Conservation (phyloP, 2,329 filamentous ascomycete species). For the Ascocoryne sarcoides region DNA sequence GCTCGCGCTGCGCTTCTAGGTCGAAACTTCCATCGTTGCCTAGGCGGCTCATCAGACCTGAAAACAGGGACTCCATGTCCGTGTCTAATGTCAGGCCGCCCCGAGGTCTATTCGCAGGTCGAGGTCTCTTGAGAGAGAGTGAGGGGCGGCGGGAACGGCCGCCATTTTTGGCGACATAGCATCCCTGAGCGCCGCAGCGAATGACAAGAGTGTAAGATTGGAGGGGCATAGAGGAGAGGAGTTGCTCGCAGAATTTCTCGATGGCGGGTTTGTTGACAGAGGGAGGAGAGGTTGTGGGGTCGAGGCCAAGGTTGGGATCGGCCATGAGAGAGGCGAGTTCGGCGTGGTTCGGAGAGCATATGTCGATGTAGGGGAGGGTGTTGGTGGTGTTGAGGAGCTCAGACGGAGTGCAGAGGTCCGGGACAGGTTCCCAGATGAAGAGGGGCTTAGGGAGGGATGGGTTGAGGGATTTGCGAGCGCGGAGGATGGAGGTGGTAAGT, state of each 20-base stretch:
- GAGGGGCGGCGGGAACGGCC: slow-evolving; percentile 18
- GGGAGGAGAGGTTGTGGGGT: slow-evolving; percentile 21
- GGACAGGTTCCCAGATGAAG: slow-evolving; percentile 93
- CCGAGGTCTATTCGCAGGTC: slow-evolving; percentile 29
- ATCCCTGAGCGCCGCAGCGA: slow-evolving; percentile 63
- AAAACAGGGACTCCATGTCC: slow-evolving; percentile 55
- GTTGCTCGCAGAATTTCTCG: slow-evolving; percentile 53
- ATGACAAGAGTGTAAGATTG: slow-evolving; percentile 59
- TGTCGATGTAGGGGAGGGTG: slow-evolving; percentile 50
- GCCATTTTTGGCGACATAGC: slow-evolving; percentile 44
- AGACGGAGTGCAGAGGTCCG: slow-evolving; percentile 71
- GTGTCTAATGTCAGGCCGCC: slow-evolving; percentile 50
- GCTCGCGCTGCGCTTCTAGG: slow-evolving; percentile 32
- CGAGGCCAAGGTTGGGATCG: slow-evolving; percentile 33
- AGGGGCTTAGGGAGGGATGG: slow-evolving; percentile 45
- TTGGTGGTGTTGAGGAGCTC: slow-evolving; percentile 58
- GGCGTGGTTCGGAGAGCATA: slow-evolving; percentile 72
- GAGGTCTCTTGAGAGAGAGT: slow-evolving; percentile 11
- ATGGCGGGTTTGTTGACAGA: slow-evolving; percentile 43
- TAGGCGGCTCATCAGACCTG: slow-evolving; percentile 46
- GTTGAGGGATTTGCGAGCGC: slow-evolving; percentile 39
- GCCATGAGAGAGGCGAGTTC: slow-evolving; percentile 86
- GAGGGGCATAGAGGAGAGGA: slow-evolving; percentile 56
- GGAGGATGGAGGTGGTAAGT: slow-evolving; percentile 62
- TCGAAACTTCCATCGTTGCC: slow-evolving; percentile 40